A percentile compares a stretch with the other conserved stretches of the same genome.
These are phyloP conservation scores for Scleromitrula shiraiana DNA, from an alignment of 2,329 filamentous ascomycete genomes.

Conservation along the genomic window DNA sequence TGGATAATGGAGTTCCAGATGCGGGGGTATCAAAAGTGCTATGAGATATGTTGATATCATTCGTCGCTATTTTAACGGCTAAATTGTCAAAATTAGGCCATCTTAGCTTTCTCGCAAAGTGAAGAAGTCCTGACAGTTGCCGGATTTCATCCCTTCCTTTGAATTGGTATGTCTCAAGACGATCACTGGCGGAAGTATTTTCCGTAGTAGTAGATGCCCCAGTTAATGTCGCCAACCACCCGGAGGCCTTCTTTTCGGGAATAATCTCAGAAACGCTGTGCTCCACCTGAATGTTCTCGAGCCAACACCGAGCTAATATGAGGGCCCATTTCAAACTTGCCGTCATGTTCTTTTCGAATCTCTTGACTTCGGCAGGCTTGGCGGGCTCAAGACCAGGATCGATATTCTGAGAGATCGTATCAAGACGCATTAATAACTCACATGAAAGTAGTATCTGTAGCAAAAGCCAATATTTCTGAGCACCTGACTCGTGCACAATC, in stretches of 20 bases:
- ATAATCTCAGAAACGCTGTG: conserved; percentile 31
- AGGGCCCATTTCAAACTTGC: conserved; percentile 59
- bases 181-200: conserved; percentile 37
- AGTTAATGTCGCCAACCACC: conserved; percentile 51
- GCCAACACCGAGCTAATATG: conserved; percentile 55
- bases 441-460: conserved; percentile 58
- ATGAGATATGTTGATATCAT: conserved; percentile 24
- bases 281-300: conserved; percentile 57
- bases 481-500: conserved; percentile 43
- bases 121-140: conserved; percentile 53
- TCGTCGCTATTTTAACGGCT: conserved; percentile 25
- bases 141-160: conserved; percentile 42
- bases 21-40: conserved; percentile 20
- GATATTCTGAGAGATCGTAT: conserved; percentile 53
- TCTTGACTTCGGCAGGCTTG: conserved; percentile 48
- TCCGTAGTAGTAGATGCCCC: conserved; percentile 29
- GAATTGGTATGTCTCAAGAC: conserved; percentile 31
- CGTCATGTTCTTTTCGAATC: conserved; percentile 55
- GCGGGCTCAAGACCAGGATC: conserved; percentile 45
- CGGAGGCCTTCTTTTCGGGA: conserved; percentile 28
- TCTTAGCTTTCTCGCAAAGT: conserved; percentile 53
- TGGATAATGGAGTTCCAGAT: conserved; percentile 25
- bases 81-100: conserved; percentile 51
- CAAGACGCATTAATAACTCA: conserved; percentile 56
- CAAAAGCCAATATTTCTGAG: conserved; percentile 60